Evolutionary conservation across 306 rosid genomes (phyloP).

Genomic region (Cicer yamashitae): DNA sequence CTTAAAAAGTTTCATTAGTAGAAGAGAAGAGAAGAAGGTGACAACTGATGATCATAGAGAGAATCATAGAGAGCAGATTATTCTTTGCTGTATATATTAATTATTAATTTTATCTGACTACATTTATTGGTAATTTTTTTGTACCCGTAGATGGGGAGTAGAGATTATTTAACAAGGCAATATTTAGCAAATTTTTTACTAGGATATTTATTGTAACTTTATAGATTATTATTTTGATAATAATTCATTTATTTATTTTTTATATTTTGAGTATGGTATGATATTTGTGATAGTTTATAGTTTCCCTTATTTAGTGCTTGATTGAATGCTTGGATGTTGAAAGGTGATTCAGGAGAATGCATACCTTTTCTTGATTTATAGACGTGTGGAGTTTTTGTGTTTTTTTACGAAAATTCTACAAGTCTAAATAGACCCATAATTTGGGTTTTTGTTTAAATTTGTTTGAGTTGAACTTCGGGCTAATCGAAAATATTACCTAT

Average conservation of each 20-base stretch:
- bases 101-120: conserved; percentile 28
- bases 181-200: conserved; percentile 8
- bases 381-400: too few species aligned
- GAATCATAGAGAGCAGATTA: conserved; percentile 44
- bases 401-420: too few species aligned
- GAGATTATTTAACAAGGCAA: conserved; percentile 27
- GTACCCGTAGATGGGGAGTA: conserved; percentile 30
- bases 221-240: conserved; percentile 28
- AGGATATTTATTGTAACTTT: conserved; percentile 43
- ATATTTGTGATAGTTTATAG: conserved; percentile 16
- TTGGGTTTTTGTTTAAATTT: too few species aligned
- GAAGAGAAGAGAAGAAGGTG: conserved; percentile 25
- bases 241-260: conserved; percentile 29
- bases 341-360: too few species aligned
- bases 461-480: too few species aligned
- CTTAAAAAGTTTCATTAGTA: conserved; percentile 42
- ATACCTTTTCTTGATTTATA: too few species aligned
- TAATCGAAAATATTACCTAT: too few species aligned
- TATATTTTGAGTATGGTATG: neutral
- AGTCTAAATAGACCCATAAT: too few species aligned
- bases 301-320: neutral
- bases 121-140: conserved; percentile 39
- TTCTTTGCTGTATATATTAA: conserved; percentile 53
- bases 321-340: neutral
- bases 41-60: conserved; percentile 37